Evolutionary conservation across 495 filamentous ascomycete species (phyloP), one percentile per base, ranked within the genome.

Genomic region (Neurospora tetraspora): DNA sequence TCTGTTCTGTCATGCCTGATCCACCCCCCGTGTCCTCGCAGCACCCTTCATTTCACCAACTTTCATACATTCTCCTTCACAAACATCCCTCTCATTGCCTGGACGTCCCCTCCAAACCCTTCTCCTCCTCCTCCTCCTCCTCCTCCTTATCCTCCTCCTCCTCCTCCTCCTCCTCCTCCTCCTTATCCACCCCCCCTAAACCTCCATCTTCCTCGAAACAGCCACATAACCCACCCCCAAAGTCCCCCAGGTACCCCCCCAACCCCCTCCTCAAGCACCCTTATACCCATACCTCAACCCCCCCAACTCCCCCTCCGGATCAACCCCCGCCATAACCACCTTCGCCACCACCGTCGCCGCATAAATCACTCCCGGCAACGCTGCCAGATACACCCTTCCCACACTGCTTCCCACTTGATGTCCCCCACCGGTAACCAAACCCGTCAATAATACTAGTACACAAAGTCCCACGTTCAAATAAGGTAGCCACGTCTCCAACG

Each of bases 221-320:
- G 34, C 34, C 12, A 59, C 47, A 16, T 12, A 16, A 40, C 14
- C 12, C 39, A 43, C 18, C 42, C 42, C 9, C n/a, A 23, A 47
- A 23, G 8, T 20, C 42, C 43, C 47, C 47, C 2, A 59, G 9
- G 34, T 34, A 34, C 4, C 47, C 11, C 2, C 40, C 16, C 0
- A 3, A 4, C 37, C 8, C 11, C 4, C 16, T n/a, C 4, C 16
- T n/a, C 14, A 23, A n/a, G 88, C 89, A 27, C 89, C 89, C 77
- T 90, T 90, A 70, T 86, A 89, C 45, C 81, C 82, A 80, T 91
- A 91, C 79, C 78, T 83, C 78, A 89, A 78, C 70, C 76, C 79
- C 31, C 81, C 77, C 73, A 91, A 78, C 75, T 89, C 88, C 70
- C 71, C 73, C 75, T 83, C 85, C 14, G 88, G 83, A 76, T 90